phyloP scores from a whole-genome alignment of 2,329 filamentous ascomycete genomes.

The Cytospora piceae region DNA sequence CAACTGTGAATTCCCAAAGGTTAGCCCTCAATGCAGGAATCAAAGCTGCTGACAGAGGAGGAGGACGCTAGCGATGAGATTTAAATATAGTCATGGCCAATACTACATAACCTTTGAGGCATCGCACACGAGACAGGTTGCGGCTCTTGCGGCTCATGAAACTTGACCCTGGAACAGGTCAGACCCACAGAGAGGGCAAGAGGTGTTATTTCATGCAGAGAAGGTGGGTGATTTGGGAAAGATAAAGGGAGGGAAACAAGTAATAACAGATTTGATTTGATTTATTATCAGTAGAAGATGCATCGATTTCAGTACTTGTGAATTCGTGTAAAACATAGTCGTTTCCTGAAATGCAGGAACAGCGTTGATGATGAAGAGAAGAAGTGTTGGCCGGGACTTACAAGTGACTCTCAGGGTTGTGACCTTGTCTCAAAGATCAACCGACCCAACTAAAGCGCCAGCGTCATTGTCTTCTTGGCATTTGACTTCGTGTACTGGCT shows the following conservation, averaged over 20 bases:
- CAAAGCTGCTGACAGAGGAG: background rate
- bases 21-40: background rate
- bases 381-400: too few relatives aligned
- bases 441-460: background rate
- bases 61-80: background rate
- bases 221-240: background rate
- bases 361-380: background rate
- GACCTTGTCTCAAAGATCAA: constrained; percentile 15
- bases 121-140: constrained; percentile 21
- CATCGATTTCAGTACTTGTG: too few relatives aligned
- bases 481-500: background rate
- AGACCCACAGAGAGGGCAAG: constrained; percentile 14
- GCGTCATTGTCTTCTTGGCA: constrained; percentile 7
- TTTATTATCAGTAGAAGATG: too few relatives aligned
- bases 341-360: constrained; percentile 3
- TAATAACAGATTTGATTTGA: background rate
- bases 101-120: background rate
- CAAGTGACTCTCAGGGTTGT: background rate
- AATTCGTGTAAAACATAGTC: too few relatives aligned
- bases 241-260: background rate
- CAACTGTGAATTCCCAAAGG: background rate
- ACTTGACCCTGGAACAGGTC: constrained; percentile 19
- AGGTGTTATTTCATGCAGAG: constrained; percentile 17
- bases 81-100: constrained; percentile 19
- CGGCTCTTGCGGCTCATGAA: constrained; percentile 17